Percentiles rank a stretch among this genome's conserved stretches.
Evolutionary conservation across 2,329 filamentous ascomycete species (phyloP).

Genomic region (Bipolaris victoriae): DNA sequence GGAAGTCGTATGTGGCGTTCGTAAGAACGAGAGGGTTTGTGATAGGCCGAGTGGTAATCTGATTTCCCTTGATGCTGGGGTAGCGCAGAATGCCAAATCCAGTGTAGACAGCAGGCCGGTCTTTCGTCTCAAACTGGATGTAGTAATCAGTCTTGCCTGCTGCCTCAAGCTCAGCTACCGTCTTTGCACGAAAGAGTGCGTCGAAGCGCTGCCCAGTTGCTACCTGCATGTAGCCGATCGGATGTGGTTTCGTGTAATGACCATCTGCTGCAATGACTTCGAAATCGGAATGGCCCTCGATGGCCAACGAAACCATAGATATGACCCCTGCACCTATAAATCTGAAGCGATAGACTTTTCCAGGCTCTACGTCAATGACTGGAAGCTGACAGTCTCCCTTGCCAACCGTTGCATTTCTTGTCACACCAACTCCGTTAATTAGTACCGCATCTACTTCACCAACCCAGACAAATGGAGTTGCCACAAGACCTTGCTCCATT

Average conservation of each 20-base stretch:
- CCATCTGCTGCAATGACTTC: constrained; percentile 66
- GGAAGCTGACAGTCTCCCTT: constrained; percentile 53
- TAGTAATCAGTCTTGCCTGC: constrained; percentile 48
- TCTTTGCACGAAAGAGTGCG: constrained; percentile 62
- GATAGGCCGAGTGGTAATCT: constrained; percentile 19
- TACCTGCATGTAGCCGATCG: constrained; percentile 60
- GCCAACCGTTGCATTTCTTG: constrained; percentile 46
- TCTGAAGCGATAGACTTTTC: constrained; percentile 66
- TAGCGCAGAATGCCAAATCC: constrained; percentile 59
- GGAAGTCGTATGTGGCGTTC: constrained; percentile 45
- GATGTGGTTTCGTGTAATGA: constrained; percentile 58
- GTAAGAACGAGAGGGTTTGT: constrained; percentile 39
- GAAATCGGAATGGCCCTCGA: constrained; percentile 63
- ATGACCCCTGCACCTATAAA: constrained; percentile 65
- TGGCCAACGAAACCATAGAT: constrained; percentile 60
- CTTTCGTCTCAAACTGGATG: constrained; percentile 59
- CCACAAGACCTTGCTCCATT: constrained; percentile 59
- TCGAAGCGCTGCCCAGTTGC: constrained; percentile 67
- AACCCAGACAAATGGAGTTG: constrained; percentile 61
- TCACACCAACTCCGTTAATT: constrained; percentile 63
- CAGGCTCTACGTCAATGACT: constrained; percentile 65
- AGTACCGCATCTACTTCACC: constrained; percentile 65
- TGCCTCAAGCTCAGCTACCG: constrained; percentile 50
- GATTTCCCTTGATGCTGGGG: not conserved
- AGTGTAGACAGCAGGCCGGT: constrained; percentile 54